A percentile compares a stretch with the other conserved stretches of the same genome.
Conservation (phyloP, 768 basidiomycete genomes). For the Stropharia rugosoannulata region DNA sequence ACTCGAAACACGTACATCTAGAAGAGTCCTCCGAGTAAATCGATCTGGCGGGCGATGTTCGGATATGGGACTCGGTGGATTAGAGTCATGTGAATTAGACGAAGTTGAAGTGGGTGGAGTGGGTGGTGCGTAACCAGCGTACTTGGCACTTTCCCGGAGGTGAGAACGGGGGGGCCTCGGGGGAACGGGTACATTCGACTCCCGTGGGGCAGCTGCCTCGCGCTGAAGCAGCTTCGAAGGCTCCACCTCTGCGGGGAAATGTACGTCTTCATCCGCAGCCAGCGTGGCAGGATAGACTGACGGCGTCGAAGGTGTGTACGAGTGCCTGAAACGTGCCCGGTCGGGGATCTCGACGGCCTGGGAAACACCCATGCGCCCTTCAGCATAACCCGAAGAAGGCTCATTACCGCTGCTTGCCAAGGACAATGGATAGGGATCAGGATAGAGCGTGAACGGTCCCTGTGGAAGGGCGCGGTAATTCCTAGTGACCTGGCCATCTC, state of each 20-base stretch:
- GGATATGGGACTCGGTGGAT: conserved; percentile 24
- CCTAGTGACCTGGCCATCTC: neutral
- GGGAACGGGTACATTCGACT: conserved; percentile 15
- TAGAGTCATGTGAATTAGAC: conserved; percentile 30
- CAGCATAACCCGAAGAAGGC: conserved; percentile 1
- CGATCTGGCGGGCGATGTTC: conserved; percentile 22
- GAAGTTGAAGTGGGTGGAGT: conserved; percentile 42
- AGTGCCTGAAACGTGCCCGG: conserved; percentile 22
- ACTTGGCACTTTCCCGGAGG: conserved; percentile 24
- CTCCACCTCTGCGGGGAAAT: neutral
- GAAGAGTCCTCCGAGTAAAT: conserved; percentile 32
- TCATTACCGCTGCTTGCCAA: conserved; percentile 11
- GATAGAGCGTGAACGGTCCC: conserved; percentile 15
- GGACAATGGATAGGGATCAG: conserved; percentile 19
- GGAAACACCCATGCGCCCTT: conserved; percentile 8
- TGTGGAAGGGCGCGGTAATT: conserved; percentile 7
- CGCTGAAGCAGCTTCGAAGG: neutral
- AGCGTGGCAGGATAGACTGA: conserved; percentile 50
- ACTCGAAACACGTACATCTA: conserved; percentile 32
- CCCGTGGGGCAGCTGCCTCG: neutral
- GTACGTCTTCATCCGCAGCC: conserved; percentile 31
- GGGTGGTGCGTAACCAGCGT: conserved; percentile 28
- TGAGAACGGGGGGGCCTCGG: conserved; percentile 28
- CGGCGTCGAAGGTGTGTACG: conserved; percentile 43
- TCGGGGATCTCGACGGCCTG: conserved; percentile 10